Percentiles rank a stretch among this genome's conserved stretches.
Conservation (phyloP, 345 rosid genomes). For the Punica granatum region DNA sequence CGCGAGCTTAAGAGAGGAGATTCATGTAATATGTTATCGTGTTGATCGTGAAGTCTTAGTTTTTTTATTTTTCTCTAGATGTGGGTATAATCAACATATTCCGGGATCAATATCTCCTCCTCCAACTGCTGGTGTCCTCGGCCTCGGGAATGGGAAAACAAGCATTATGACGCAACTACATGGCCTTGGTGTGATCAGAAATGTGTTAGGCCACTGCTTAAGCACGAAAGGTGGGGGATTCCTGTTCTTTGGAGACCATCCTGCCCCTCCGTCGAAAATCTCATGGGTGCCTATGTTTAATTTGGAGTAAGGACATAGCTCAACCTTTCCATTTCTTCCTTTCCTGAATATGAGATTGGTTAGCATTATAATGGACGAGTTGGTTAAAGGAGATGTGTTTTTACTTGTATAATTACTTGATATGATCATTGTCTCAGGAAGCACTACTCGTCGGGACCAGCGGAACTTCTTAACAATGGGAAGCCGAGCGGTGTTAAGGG, state of each 20-base stretch:
- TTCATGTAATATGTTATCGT: background rate
- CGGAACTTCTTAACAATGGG: slow-evolving; percentile 49
- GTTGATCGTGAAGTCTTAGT: background rate
- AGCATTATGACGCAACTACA: slow-evolving; percentile 62
- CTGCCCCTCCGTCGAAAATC: slow-evolving; percentile 53
- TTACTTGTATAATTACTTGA: background rate
- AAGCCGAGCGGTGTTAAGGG: slow-evolving; percentile 52
- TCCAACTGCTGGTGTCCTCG: slow-evolving; percentile 69
- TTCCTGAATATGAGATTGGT: background rate
- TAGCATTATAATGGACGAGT: background rate
- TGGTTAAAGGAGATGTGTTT: background rate
- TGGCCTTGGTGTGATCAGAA: slow-evolving; percentile 30
- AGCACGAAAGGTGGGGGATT: slow-evolving; percentile 70
- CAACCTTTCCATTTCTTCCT: background rate
- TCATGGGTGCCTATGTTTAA: background rate
- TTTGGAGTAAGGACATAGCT: background rate
- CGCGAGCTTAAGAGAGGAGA: background rate
- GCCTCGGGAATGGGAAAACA: slow-evolving; percentile 67
- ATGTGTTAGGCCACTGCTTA: slow-evolving; percentile 78
- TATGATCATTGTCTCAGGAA: slow-evolving; percentile 35
- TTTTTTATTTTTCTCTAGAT: slow-evolving; percentile 29
- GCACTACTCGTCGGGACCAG: slow-evolving; percentile 56
- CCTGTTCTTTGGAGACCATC: slow-evolving; percentile 55
- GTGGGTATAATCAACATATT: slow-evolving; percentile 64
- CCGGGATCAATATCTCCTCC: slow-evolving; percentile 48